Conservation (phyloP, 2,329 filamentous ascomycete species). For the Nothopassalora personata region DNA sequence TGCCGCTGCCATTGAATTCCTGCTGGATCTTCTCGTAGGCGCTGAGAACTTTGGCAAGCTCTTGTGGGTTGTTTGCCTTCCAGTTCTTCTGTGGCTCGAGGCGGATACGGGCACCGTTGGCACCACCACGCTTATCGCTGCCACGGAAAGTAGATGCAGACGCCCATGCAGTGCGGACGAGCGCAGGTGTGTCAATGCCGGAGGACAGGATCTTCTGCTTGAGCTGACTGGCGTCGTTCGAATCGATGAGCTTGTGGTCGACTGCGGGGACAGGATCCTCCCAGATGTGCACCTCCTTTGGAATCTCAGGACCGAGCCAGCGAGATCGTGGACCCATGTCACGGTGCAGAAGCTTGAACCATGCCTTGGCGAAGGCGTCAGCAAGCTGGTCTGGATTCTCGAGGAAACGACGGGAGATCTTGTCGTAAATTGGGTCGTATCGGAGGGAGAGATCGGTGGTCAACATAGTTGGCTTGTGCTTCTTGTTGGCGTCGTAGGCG, state of each 20-base stretch:
- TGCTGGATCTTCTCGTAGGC: conserved; percentile 61
- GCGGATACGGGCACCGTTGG: conserved; percentile 73
- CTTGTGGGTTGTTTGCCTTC: conserved; percentile 66
- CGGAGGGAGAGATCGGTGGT: conserved; percentile 70
- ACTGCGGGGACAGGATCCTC: conserved; percentile 64
- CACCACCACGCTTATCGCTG: conserved; percentile 75
- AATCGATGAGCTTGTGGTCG: conserved; percentile 55
- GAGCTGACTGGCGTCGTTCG: conserved; percentile 57
- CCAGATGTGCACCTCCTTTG: conserved; percentile 65
- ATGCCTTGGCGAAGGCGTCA: conserved; percentile 66
- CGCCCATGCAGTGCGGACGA: conserved; percentile 64
- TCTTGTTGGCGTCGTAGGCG: conserved; percentile 63
- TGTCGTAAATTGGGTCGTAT: conserved; percentile 66
- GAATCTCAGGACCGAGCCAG: conserved; percentile 70
- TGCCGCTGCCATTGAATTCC: conserved; percentile 59
- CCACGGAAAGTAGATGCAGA: conserved; percentile 68
- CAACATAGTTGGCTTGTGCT: conserved; percentile 70
- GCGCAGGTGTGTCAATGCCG: conserved; percentile 55
- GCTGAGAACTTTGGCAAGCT: conserved; percentile 57
- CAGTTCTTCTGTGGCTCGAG: conserved; percentile 67
- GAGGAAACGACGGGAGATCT: conserved; percentile 66
- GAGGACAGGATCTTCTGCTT: conserved; percentile 64
- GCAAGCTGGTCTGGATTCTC: conserved; percentile 63
- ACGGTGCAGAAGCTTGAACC: conserved; percentile 80
- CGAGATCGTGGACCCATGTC: conserved; percentile 67